phyloP scores from a whole-genome alignment of 2,329 filamentous ascomycete genomes.

The Fusarium phyllophilum region DNA sequence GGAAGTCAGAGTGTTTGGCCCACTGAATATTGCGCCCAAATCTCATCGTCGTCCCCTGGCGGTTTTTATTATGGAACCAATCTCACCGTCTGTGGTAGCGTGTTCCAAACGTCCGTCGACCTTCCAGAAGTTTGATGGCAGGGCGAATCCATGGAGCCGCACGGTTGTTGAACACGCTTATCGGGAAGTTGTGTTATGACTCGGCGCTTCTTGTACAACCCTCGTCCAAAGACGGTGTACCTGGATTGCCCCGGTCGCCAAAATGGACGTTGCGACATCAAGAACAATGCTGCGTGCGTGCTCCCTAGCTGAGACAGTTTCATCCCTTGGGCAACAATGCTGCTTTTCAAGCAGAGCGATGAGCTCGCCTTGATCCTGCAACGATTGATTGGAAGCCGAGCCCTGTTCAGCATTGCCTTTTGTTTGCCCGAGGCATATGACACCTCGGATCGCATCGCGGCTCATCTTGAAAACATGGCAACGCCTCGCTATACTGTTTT shows the following conservation, averaged over 20 bases:
- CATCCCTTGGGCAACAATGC: constrained; percentile 29
- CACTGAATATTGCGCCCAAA: constrained; percentile 44
- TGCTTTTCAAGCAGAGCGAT: constrained; percentile 14
- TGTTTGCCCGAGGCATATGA: constrained; percentile 33
- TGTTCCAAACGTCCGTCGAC: constrained; percentile 43
- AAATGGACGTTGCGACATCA: constrained; percentile 29
- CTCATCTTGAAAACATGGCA: constrained; percentile 36
- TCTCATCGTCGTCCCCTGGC: constrained; percentile 31
- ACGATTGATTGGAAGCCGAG: constrained; percentile 17
- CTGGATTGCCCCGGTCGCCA: constrained; percentile 32
- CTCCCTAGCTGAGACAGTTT: constrained; percentile 40
- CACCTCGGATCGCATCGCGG: constrained; percentile 21
- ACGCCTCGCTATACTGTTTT: constrained; percentile 27
- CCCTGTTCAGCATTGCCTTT: constrained; percentile 14
- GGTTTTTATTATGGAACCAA: constrained; percentile 43
- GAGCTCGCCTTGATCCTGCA: constrained; percentile 34
- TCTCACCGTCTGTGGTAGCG: constrained; percentile 40
- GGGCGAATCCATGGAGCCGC: constrained; percentile 41
- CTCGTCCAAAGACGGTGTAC: constrained; percentile 16
- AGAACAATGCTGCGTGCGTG: constrained; percentile 28
- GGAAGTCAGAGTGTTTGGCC: constrained; percentile 23
- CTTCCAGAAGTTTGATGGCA: constrained; percentile 46
- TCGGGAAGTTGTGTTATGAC: constrained; percentile 17
- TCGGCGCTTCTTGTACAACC: constrained; percentile 22
- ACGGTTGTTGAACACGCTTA: constrained; percentile 34